Conservation (phyloP, 2,329 filamentous ascomycete genomes). For the Periconia sp. region DNA sequence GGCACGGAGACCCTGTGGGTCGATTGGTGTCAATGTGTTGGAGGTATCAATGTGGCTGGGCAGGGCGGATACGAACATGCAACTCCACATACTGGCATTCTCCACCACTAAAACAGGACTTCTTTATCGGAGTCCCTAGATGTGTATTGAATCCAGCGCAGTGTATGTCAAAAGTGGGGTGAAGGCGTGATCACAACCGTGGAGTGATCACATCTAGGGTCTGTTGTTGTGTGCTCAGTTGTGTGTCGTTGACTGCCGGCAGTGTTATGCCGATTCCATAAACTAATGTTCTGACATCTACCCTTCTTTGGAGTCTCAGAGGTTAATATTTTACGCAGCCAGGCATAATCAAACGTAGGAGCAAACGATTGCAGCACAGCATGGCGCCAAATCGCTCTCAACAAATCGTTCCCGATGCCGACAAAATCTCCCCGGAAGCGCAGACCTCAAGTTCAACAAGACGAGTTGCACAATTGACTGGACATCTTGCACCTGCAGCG, state of each 20-base stretch:
- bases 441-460: constrained; percentile 19
- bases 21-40: too few relatives aligned
- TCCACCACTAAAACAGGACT: neutral
- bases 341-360: neutral
- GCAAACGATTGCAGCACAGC: neutral
- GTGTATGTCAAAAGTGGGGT: too few relatives aligned
- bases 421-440: constrained; percentile 13
- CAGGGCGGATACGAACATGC: too few relatives aligned
- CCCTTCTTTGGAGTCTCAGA: neutral
- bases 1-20: too few relatives aligned
- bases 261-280: too few relatives aligned
- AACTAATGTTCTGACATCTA: neutral
- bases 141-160: too few relatives aligned
- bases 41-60: too few relatives aligned
- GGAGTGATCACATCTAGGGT: too few relatives aligned
- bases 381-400: constrained; percentile 19
- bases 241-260: too few relatives aligned
- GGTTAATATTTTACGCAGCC: neutral
- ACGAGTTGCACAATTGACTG: constrained; percentile 30
- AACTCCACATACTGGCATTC: too few relatives aligned
- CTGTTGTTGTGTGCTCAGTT: too few relatives aligned
- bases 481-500: constrained; percentile 23
- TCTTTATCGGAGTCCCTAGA: neutral
- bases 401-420: constrained; percentile 7
- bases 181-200: too few relatives aligned